phyloP scores from a whole-genome alignment of 2,329 filamentous ascomycete species.

The Fusarium nematophilum region DNA sequence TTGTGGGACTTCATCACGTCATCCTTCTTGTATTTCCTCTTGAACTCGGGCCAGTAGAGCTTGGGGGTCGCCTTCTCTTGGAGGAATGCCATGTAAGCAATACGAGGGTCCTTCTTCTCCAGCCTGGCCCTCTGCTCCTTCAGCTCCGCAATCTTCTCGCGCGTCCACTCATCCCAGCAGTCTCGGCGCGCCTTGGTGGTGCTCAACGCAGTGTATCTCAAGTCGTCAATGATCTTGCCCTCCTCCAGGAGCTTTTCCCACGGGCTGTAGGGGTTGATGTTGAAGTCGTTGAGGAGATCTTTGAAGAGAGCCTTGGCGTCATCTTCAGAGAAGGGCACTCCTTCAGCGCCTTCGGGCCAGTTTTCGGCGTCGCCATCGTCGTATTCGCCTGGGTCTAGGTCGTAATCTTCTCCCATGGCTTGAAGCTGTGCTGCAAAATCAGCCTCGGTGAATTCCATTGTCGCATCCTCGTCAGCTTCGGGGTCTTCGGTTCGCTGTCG shows the following conservation, averaged over 20 bases:
- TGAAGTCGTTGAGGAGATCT: constrained; percentile 84
- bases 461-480: constrained; percentile 58
- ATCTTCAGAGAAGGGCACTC: constrained; percentile 75
- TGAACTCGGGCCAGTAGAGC: constrained; percentile 97
- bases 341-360: constrained; percentile 79
- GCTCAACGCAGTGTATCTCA: constrained; percentile 83
- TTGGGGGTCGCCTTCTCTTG: constrained; percentile 87
- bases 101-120: constrained; percentile 83
- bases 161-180: constrained; percentile 86
- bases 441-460: constrained; percentile 89
- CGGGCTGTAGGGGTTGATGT: constrained; percentile 86
- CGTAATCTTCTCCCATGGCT: constrained; percentile 89
- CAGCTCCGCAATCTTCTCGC: constrained; percentile 77
- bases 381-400: constrained; percentile 80
- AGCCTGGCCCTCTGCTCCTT: constrained; percentile 79
- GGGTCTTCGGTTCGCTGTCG: constrained; percentile 73
- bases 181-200: constrained; percentile 86
- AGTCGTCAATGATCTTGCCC: constrained; percentile 83
- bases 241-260: constrained; percentile 93
- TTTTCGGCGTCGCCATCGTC: constrained; percentile 70
- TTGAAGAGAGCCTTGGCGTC: constrained; percentile 84
- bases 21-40: constrained; percentile 88
- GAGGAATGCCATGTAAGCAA: constrained; percentile 85
- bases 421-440: constrained; percentile 94
- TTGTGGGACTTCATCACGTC: constrained; percentile 79